phyloP scores from a whole-genome alignment of 1,284 basidiomycete species.

The Entoloma clypeatum region DNA sequence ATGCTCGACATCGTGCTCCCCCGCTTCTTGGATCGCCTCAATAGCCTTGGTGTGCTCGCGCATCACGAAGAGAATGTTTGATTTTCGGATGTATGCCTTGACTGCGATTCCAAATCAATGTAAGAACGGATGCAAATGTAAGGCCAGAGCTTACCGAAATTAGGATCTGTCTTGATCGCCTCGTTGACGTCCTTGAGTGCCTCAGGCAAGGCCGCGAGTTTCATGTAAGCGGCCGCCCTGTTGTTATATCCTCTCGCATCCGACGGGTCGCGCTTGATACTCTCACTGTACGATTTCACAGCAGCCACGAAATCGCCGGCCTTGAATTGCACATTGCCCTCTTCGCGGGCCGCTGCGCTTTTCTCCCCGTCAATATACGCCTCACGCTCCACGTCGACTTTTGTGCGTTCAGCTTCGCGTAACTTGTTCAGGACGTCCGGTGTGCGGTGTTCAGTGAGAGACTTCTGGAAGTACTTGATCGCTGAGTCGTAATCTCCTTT shows the following conservation, averaged over 20 bases:
- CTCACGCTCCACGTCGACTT: slow-evolving; percentile 73
- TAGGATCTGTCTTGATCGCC: slow-evolving; percentile 89
- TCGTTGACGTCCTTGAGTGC: slow-evolving; percentile 94
- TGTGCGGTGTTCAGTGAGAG: slow-evolving; percentile 95
- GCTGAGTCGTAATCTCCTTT: slow-evolving; percentile 77
- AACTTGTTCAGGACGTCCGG: slow-evolving; percentile 92
- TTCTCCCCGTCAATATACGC: slow-evolving; percentile 90
- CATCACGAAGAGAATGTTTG: slow-evolving; percentile 85
- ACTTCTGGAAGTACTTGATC: slow-evolving; percentile 89
- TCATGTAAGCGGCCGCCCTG: slow-evolving; percentile 94
- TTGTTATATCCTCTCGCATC: slow-evolving; percentile 97
- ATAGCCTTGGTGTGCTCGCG: slow-evolving; percentile 88
- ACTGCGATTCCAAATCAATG: slow-evolving; percentile 39
- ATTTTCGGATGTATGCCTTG: slow-evolving; percentile 96
- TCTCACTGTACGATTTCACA: slow-evolving; percentile 91
- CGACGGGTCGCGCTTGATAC: slow-evolving; percentile 91
- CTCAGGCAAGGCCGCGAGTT: slow-evolving; percentile 91
- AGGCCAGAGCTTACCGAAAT: slow-evolving; percentile 56
- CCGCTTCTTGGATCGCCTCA: slow-evolving; percentile 74
- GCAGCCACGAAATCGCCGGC: slow-evolving; percentile 87
- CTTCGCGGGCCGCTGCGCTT: slow-evolving; percentile 83
- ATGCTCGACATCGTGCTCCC: slow-evolving; percentile 69
- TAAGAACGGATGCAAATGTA: slow-evolving; percentile 3
- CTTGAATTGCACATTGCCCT: slow-evolving; percentile 94
- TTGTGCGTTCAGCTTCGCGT: slow-evolving; percentile 77